phyloP scores from a whole-genome alignment of 2,329 filamentous ascomycete genomes.

The Scortechinia acanthostroma region DNA sequence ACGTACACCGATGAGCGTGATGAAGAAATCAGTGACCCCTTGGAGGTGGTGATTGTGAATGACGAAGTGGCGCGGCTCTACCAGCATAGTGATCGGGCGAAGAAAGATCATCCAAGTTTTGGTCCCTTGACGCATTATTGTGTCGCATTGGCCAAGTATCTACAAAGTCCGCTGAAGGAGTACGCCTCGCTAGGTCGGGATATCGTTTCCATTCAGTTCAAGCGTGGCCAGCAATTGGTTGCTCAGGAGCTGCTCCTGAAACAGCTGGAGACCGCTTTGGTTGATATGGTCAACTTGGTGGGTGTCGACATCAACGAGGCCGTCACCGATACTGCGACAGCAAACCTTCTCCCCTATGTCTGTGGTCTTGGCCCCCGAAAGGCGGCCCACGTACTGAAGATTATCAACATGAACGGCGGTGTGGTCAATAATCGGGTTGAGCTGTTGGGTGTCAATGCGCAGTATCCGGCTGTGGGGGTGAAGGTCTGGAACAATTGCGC shows the following conservation, averaged over 20 bases:
- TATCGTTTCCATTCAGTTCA: constrained; percentile 78
- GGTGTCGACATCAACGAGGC: constrained; percentile 94
- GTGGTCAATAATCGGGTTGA: constrained; percentile 78
- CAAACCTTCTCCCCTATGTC: constrained; percentile 83
- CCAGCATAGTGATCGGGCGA: constrained; percentile 77
- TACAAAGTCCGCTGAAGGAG: constrained; percentile 93
- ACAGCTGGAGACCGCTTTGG: constrained; percentile 89
- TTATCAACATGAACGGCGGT: constrained; percentile 85
- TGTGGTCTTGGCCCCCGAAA: constrained; percentile 89
- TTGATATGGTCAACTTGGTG: constrained; percentile 95
- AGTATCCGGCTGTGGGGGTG: constrained; percentile 74
- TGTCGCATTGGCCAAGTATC: constrained; percentile 78
- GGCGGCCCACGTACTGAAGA: constrained; percentile 76
- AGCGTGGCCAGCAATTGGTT: constrained; percentile 81
- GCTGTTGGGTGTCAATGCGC: constrained; percentile 76
- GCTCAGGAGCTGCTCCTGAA: constrained; percentile 80
- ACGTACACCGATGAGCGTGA: constrained; percentile 78
- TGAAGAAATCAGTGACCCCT: constrained; percentile 53
- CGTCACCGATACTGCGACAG: constrained; percentile 71
- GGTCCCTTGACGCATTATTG: constrained; percentile 79
- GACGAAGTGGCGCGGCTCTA: constrained; percentile 96
- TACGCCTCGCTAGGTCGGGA: constrained; percentile 89
- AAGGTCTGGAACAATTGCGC: constrained; percentile 95
- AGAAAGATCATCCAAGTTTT: constrained; percentile 73
- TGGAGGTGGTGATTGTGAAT: constrained; percentile 88